Evolutionary conservation across 352 stramenopile species (phyloP), one percentile per base, ranked within the genome.

Genomic region (Peronospora farinosa): DNA sequence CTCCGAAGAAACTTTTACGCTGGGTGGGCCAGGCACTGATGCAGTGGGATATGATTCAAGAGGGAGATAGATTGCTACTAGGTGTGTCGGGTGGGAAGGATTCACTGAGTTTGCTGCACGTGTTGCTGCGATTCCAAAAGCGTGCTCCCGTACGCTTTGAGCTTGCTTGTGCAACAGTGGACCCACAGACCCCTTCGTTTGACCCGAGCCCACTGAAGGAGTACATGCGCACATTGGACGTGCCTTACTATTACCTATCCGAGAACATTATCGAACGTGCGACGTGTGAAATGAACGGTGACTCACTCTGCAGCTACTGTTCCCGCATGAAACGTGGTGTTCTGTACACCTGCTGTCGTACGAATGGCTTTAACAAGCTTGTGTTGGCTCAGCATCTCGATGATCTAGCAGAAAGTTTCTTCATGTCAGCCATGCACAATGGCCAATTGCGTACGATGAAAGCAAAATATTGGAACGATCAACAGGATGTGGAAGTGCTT

Each of bases 351-450:
- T 97, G 80, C 66, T 97, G 94, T 47, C 76, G 92, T 25, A 82
- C 83, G 32, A 74, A 98, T 37, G 88, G 88, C 47, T 98, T 92
- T 72, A 98, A 98, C 66, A 88, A 86, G 50, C 63, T 95, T 19
- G 87, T 97, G 36, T 67, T 97, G 40, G 96, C 92, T 21, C 96
- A 99, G 76, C 96, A 99, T 61, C 66, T 99, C 38, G 96, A 99
- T 65, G 96, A 99, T 68, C 83, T 97, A 38, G 93, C 88, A 8
- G 96, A 99, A 71, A 97, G 86, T 35, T 98, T 99, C 65, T 88
- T 99, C 46, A 99, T 99, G 96, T 97, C 85, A 55, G 81, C 92
- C 5, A 97, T 99, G 68, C 95, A 99, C 74, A 99, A 99, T 69
- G 96, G 96, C 15, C 96, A 98, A 54, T 63, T 98, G 28, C 82